Percentiles rank a stretch among this genome's conserved stretches.
Conservation (phyloP, 257 asterid species). For the Primulina huaijiensis region DNA sequence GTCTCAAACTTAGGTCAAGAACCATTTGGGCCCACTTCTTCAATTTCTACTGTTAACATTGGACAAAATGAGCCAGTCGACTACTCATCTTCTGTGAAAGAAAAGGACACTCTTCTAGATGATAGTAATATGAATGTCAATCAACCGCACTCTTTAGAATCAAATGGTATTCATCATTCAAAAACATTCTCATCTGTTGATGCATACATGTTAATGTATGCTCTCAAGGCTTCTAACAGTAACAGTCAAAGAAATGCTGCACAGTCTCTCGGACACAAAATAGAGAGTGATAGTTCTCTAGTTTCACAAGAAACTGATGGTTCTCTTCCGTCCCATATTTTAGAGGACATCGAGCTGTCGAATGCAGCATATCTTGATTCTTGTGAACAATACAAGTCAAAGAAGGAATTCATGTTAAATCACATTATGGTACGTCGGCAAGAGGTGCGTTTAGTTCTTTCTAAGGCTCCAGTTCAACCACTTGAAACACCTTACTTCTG, state of each 20-base stretch:
- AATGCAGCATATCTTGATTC: slow-evolving; percentile 53
- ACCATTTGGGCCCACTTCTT: slow-evolving; percentile 64
- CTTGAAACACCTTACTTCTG: slow-evolving; percentile 66
- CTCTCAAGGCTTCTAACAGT: slow-evolving; percentile 44
- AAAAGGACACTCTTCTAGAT: slow-evolving; percentile 33
- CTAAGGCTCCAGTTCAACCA: slow-evolving; percentile 76
- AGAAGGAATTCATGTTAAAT: slow-evolving; percentile 57
- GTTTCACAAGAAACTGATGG: slow-evolving; percentile 32
- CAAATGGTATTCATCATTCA: slow-evolving; percentile 40
- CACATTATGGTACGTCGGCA: slow-evolving; percentile 60
- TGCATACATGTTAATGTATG: slow-evolving; percentile 97
- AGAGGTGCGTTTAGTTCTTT: slow-evolving; percentile 83
- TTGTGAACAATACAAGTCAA: slow-evolving; percentile 65
- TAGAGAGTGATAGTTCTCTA: slow-evolving; percentile 34
- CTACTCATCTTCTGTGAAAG: slow-evolving; percentile 41
- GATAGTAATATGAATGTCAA: slow-evolving; percentile 37
- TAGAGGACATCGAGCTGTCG: slow-evolving; percentile 53
- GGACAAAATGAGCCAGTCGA: slow-evolving; percentile 41
- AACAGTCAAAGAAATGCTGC: slow-evolving; percentile 26
- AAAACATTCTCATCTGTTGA: slow-evolving; percentile 76
- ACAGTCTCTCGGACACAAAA: slow-evolving; percentile 33
- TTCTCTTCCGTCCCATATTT: slow-evolving; percentile 68
- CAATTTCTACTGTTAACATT: slow-evolving; percentile 47
- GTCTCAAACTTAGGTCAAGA: slow-evolving; percentile 78
- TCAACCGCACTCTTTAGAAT: slow-evolving; percentile 37